Evolutionary conservation across 768 basidiomycete genomes (phyloP), one percentile per base, ranked within the genome.

Genomic region (Leccinum truebloodii): DNA sequence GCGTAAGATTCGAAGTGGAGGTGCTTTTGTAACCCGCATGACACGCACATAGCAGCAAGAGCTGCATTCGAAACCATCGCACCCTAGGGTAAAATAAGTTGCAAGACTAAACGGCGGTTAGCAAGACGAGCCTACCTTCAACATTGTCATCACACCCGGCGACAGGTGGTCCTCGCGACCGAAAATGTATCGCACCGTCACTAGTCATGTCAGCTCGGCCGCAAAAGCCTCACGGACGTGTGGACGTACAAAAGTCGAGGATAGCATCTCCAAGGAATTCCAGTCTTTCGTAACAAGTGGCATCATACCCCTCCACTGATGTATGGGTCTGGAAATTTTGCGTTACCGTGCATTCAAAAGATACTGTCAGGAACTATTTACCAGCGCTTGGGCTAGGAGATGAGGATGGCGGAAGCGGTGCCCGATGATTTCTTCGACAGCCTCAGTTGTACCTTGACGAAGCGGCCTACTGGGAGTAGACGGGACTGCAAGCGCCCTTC

Each of bases 231-330:
- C 10, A 30, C 18, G 9, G 41, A 55, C 44, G 30, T 51, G 46
- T 30, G 24, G 32, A 77, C 90, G 57, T 67, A 94, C 92, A 73
- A 59, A 92, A 89, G 72, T 94, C 93, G 26, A 95, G 81, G 54
- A 95, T 83, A 1, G 90, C 90, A 74, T 95, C 93, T 13, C 93
- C 93, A 44, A 94, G 78, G 69, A 94, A 95, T 71, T 94, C 92
- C 37, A 94, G 80, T 59, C 89, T 80, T 67, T 92, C 89, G 67
- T 90, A 89, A 18, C 83, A 83, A 14, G 79, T 82, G 39, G 79
- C 76, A 58, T 86, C 83, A 59, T 77, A 79, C 4, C 81, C 81
- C 62, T 83, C 80, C 35, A 82, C 76, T 0, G 88, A 88, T 3
- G 83, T 75, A 70, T 92, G 91, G 1, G 88, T 88, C 91, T 94